phyloP scores from a whole-genome alignment of 257 asterid genomes.

The Solanum raphanifolium region DNA sequence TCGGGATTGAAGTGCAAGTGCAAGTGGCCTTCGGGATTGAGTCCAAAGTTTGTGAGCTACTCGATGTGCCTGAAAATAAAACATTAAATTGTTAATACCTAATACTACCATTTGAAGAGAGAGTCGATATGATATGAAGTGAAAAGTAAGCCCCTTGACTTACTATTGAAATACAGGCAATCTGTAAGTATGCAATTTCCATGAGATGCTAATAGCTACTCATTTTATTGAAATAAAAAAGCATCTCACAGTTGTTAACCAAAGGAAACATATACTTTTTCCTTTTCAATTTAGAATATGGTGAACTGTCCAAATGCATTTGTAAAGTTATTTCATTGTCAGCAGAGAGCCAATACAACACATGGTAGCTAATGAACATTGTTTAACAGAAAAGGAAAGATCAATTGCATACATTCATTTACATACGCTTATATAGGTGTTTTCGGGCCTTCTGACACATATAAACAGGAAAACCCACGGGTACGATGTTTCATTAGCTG shows the following conservation, averaged over 20 bases:
- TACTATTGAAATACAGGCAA: not conserved
- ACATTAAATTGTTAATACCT: not conserved
- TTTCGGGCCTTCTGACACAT: not conserved
- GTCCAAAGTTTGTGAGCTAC: conserved; percentile 36
- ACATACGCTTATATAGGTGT: not conserved
- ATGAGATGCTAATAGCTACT: not conserved
- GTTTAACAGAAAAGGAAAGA: not conserved
- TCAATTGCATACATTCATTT: not conserved
- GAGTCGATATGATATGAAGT: not conserved
- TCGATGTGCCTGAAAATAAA: conserved; percentile 18
- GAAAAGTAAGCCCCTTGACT: not conserved
- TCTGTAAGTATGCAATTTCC: not conserved
- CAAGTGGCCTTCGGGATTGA: conserved; percentile 26
- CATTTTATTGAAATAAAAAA: not conserved
- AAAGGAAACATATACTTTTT: not conserved
- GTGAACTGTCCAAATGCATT: not conserved
- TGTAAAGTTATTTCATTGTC: not conserved
- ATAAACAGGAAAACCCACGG: not conserved
- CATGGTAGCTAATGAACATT: not conserved
- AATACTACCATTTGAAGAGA: not conserved
- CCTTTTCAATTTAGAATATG: not conserved
- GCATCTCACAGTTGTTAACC: not conserved
- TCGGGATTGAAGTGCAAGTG: conserved; percentile 31
- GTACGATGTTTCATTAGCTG: not conserved
- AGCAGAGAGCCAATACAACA: not conserved